Evolutionary conservation across 106 monocot species (phyloP), one percentile per base, ranked within the genome.

Genomic region (Triglochin maritima): DNA sequence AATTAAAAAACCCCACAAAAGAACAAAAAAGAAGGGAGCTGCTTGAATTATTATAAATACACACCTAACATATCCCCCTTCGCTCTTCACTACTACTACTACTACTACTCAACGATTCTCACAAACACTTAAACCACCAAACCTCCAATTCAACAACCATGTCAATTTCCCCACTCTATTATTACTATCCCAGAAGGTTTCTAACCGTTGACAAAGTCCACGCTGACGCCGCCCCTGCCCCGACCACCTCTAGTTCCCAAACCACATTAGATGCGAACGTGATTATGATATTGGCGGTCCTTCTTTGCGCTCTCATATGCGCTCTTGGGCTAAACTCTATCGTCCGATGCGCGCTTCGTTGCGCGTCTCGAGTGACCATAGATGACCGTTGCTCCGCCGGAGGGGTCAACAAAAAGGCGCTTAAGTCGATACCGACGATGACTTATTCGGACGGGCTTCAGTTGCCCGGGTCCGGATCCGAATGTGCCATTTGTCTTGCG

Each of bases 401-500:
- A 5, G 84, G 81, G 3, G 53, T 77, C n/a, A 54, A 82, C 60
- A 72, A 71, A 71, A 78, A 75, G 67, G 71, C 72, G 42, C 49
- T 85, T 42, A 78, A 64, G 74, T 42, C 78, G 4, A 65, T 85
- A 63, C 85, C 88, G 1, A 50, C 65, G 9, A 46, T 66, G 14
- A 64, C 71, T 16, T 88, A 82, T 77, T 79, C 81, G 3, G 14
- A 64, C 3, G 69, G 71, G 15, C 4, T 82, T 48, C 62, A 71
- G 51, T 68, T 84, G 43, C 43, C 70, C 71, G 69, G 82, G 1
- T 62, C 73, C 2, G 70, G 57, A 2, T 79, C 81, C 0, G 82
- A 84, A 57, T 89, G 89, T 49, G 73, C 76, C 12, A 89, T 89
- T 43, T 89, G 89, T 50, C 65, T 89, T 4, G 76, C 82, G 10